phyloP scores from a whole-genome alignment of 495 filamentous ascomycete species.

The Neurospora sp. region DNA sequence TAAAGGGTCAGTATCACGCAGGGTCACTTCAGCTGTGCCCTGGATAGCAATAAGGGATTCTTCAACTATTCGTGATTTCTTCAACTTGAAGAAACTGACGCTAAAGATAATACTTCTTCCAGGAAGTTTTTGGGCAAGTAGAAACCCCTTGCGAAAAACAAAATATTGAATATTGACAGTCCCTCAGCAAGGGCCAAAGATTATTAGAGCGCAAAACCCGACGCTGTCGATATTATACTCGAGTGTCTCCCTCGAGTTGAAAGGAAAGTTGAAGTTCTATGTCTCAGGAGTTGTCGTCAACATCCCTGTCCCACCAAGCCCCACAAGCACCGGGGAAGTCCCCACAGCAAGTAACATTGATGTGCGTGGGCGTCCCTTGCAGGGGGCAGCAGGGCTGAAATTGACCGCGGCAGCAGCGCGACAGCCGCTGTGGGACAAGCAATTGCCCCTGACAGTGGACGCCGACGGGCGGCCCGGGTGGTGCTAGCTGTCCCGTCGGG shows the following conservation, averaged over 20 bases:
- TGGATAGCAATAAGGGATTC: not conserved
- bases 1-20: not conserved
- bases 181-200: not conserved
- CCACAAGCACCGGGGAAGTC: not conserved
- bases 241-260: not conserved
- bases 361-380: not conserved
- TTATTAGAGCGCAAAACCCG: not conserved
- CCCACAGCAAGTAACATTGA: not conserved
- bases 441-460: not conserved
- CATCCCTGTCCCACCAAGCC: not conserved
- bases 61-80: not conserved
- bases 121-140: too few relatives aligned
- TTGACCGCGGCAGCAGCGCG: not conserved
- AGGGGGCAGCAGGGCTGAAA: not conserved
- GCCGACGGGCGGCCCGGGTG: not conserved
- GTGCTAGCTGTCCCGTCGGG: not conserved
- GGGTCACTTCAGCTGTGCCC: not conserved
- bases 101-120: not conserved
- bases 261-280: not conserved
- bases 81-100: not conserved
- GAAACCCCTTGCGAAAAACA: too few relatives aligned
- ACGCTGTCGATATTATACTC: not conserved
- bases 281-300: not conserved
- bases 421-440: not conserved
- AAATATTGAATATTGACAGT: too few relatives aligned